These are phyloP conservation scores for Gliomastix tumulicola DNA, from an alignment of 2,329 filamentous ascomycete species.

Conservation along the genomic window DNA sequence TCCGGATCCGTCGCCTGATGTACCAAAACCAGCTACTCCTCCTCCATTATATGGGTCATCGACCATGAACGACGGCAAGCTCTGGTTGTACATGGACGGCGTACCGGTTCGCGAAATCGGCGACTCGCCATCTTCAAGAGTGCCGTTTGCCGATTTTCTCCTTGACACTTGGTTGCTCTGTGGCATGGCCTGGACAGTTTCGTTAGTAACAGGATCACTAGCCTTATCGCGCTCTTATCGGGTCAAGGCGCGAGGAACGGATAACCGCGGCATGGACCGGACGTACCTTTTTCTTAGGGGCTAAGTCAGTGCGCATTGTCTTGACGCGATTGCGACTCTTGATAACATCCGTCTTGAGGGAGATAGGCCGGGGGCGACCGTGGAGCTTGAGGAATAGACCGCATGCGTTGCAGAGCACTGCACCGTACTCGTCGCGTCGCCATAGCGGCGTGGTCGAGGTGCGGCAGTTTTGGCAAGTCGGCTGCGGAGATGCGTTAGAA, in stretches of 20 bases:
- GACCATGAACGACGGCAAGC: constrained; percentile 74
- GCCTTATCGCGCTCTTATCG: too few relatives aligned
- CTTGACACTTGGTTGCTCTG: constrained; percentile 13
- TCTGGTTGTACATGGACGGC: constrained; percentile 66
- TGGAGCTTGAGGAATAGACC: constrained; percentile 96
- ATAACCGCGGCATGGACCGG: not conserved
- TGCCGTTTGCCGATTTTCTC: constrained; percentile 60
- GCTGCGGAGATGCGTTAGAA: constrained; percentile 66
- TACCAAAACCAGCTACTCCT: constrained; percentile 40
- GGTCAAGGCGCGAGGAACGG: too few relatives aligned
- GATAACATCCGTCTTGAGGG: constrained; percentile 97
- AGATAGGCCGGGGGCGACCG: constrained; percentile 86
- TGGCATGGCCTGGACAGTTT: not conserved
- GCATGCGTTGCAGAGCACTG: constrained; percentile 97
- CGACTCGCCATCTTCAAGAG: constrained; percentile 51
- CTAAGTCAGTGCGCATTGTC: constrained; percentile 69
- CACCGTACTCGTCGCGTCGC: constrained; percentile 92
- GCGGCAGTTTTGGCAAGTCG: constrained; percentile 91
- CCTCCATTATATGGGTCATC: constrained; percentile 60
- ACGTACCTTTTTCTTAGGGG: constrained; percentile 76
- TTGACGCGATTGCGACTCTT: constrained; percentile 99
- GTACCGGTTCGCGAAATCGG: constrained; percentile 75
- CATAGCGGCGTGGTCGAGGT: constrained; percentile 95
- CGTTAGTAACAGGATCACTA: not conserved
- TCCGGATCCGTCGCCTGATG: constrained; percentile 38